These are phyloP conservation scores for Coemansia javaensis DNA, from an alignment of 192 early-diverging fungal species.

Conservation along the genomic window DNA sequence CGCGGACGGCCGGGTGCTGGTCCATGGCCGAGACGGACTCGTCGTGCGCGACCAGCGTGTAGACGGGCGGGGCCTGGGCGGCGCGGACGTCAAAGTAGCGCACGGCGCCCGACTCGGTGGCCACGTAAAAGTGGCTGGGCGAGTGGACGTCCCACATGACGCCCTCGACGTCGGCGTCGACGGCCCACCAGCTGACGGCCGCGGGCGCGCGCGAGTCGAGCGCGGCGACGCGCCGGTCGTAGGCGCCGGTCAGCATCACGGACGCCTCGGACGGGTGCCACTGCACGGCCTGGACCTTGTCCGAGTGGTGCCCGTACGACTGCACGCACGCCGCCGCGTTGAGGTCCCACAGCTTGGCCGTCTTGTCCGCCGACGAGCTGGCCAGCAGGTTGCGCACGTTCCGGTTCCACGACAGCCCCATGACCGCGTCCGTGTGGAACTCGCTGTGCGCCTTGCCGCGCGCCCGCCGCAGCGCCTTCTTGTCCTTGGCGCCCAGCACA, in stretches of 20 bases:
- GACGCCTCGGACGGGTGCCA: conserved; percentile 90
- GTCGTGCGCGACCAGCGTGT: conserved; percentile 91
- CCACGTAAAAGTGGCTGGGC: conserved; percentile 71
- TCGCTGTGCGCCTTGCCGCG: conserved; percentile 58
- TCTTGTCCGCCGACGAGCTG: conserved; percentile 92
- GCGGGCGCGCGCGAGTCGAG: conserved; percentile 89
- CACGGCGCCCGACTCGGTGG: conserved; percentile 89
- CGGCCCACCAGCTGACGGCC: conserved; percentile 60
- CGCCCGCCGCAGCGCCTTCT: conserved; percentile 24
- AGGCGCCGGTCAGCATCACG: conserved; percentile 84
- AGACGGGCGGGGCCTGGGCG: conserved; percentile 55
- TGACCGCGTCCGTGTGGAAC: conserved; percentile 92
- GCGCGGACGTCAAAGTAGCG: conserved; percentile 81
- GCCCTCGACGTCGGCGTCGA: conserved; percentile 85
- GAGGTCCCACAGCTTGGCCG: conserved; percentile 98
- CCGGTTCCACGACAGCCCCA: conserved; percentile 92
- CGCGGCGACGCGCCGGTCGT: conserved; percentile 81
- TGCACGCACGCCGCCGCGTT: conserved; percentile 62
- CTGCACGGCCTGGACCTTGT: conserved; percentile 85
- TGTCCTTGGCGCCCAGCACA: conserved; percentile 64
- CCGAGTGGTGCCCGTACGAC: conserved; percentile 79
- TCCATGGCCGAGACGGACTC: conserved; percentile 83
- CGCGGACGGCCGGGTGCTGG: conserved; percentile 70
- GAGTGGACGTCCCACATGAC: conserved; percentile 88
- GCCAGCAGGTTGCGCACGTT: conserved; percentile 68